Evolutionary conservation across 139 green algal genomes (phyloP).

Genomic region (Prasinococcaceae sp.): DNA sequence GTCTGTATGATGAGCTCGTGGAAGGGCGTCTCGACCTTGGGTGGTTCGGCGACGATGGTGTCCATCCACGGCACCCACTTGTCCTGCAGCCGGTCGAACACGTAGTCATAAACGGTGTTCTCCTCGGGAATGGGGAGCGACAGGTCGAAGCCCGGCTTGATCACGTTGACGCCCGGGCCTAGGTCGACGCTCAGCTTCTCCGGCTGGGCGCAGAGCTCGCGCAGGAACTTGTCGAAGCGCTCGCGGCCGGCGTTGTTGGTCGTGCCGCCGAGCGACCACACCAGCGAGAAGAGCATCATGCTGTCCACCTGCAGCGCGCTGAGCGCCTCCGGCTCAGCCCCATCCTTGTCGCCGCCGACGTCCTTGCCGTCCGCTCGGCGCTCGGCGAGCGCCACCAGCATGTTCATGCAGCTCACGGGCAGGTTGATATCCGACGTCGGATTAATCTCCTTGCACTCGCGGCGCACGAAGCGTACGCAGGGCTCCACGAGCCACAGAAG

Average conservation of each 20-base stretch:
- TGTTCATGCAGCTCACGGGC: slow-evolving; percentile 32
- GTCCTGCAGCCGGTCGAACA: slow-evolving; percentile 38
- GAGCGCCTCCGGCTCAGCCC: slow-evolving; percentile 6
- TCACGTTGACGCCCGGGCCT: slow-evolving; percentile 44
- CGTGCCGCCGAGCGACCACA: slow-evolving; percentile 54
- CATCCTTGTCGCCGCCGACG: background rate
- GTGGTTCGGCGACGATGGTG: slow-evolving; percentile 17
- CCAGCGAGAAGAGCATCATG: slow-evolving; percentile 50
- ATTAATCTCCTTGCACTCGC: slow-evolving; percentile 44
- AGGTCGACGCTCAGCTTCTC: slow-evolving; percentile 42
- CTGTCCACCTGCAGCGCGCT: slow-evolving; percentile 38
- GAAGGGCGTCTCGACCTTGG: slow-evolving; percentile 28
- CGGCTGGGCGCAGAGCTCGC: slow-evolving; percentile 35
- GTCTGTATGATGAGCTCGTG: slow-evolving; percentile 60
- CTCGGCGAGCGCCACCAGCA: slow-evolving; percentile 23
- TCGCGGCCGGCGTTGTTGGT: slow-evolving; percentile 37
- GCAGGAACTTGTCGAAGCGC: slow-evolving; percentile 39
- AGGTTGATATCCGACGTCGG: slow-evolving; percentile 44
- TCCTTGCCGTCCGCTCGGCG: background rate
- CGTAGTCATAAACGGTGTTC: slow-evolving; percentile 48
- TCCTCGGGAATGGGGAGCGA: slow-evolving; percentile 23
- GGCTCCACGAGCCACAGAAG: slow-evolving; percentile 52
- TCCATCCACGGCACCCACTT: slow-evolving; percentile 53
- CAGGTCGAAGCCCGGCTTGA: slow-evolving; percentile 22
- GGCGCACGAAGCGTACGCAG: slow-evolving; percentile 33